Evolutionary conservation across 1,284 basidiomycete species (phyloP), one percentile per base, ranked within the genome.

Genomic region (Polyporus tsugae): DNA sequence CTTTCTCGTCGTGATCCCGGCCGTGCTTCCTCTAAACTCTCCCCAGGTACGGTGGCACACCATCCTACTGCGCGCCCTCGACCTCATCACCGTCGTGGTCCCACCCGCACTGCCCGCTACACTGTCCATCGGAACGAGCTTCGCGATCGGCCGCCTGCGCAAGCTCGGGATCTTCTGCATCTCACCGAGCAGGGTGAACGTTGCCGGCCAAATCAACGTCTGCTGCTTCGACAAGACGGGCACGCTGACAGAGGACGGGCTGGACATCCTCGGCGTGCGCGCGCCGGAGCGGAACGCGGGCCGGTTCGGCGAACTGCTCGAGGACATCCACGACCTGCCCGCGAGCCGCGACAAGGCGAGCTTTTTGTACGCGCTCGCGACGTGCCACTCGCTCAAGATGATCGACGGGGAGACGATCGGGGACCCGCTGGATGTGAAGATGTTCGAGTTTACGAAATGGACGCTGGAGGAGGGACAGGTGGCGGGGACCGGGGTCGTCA

Each of bases 151-250:
- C 52, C 91, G 98, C 39, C 88, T 99, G 36, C 93, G 97, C 67
- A 95, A 94, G 78, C 83, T 86, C 4, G 95, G 95, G 39, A 95
- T 99, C 69, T 99, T 95, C 83, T 99, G 98, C 80, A 99, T 99
- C 71, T 96, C 97, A 6, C 98, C 98, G 0, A 98, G 93, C 75
- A 87, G 98, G 39, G 95, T 99, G 75, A 99, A 99, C 78, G 91
- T 99, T 62, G 96, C 92, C 2, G 98, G 98, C 39, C 98, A 98
- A 82, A 87, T 99, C 82, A 99, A 99, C 73, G 94, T 99, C 9
- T 97, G 97, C 76, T 99, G 97, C 80, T 99, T 99, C 77, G 98
- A 99, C 85, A 99, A 99, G 84, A 99, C 98, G 1, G 98, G 98
- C 2, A 99, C 98, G 0, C 86, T 99, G 19, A 99, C 98, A 0